Conservation (phyloP, 495 filamentous ascomycete species). For the Pseudevernia furfuracea region DNA sequence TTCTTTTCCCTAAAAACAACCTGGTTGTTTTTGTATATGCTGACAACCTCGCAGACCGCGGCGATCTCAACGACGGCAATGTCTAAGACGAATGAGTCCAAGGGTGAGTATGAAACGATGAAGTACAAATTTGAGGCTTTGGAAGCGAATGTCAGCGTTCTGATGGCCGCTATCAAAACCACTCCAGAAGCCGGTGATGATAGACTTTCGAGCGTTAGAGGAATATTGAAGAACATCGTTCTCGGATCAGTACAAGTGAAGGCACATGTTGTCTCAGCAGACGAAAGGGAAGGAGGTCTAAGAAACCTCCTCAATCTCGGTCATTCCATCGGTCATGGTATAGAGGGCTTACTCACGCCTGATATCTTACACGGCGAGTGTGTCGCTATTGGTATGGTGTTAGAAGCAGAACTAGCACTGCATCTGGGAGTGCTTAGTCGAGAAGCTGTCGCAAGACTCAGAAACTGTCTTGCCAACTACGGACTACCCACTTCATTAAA, state of each 20-base stretch:
- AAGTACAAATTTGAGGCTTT: conserved; percentile 38
- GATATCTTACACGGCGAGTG: conserved; percentile 93
- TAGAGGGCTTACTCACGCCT: conserved; percentile 89
- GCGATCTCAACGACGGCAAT: conserved; percentile 98
- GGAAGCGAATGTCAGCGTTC: conserved; percentile 67
- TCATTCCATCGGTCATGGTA: conserved; percentile 95
- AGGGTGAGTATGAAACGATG: conserved; percentile 25
- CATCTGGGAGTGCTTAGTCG: conserved; percentile 82
- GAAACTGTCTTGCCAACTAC: conserved; percentile 90
- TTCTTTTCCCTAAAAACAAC: not conserved
- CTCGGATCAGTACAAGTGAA: conserved; percentile 85
- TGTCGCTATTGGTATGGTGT: conserved; percentile 96
- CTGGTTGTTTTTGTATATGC: not conserved
- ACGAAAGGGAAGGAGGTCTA: conserved; percentile 90
- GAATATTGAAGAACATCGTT: conserved; percentile 77
- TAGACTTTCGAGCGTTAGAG: conserved; percentile 60
- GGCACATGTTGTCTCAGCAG: conserved; percentile 83
- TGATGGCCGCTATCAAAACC: conserved; percentile 63
- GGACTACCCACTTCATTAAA: conserved; percentile 79
- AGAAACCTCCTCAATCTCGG: conserved; percentile 96
- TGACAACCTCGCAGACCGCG: conserved; percentile 53
- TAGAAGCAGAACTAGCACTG: conserved; percentile 87
- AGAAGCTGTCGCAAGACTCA: conserved; percentile 78
- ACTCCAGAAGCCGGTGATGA: conserved; percentile 45
- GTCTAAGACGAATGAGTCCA: conserved; percentile 83